phyloP scores from a whole-genome alignment of 176 grass and related monocot genomes.

The Alloteropsis semialata region DNA sequence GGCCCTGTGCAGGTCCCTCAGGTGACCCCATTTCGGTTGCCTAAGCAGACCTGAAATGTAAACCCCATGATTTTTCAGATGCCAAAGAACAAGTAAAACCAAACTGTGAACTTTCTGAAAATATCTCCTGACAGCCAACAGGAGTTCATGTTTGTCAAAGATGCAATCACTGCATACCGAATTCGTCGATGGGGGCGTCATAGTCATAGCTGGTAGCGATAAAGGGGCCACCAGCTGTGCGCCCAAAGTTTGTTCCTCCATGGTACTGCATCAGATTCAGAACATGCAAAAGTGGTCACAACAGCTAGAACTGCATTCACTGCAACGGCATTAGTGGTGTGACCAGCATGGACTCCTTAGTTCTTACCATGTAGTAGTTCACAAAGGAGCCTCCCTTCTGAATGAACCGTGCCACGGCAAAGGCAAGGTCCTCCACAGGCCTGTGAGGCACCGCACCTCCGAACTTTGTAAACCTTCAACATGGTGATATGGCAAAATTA shows the following conservation, averaged over 20 bases:
- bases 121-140: not conserved
- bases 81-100: not conserved
- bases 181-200: constrained; percentile 94
- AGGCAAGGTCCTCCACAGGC: constrained; percentile 85
- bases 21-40: constrained; percentile 94
- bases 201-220: constrained; percentile 95
- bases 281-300: constrained; percentile 43
- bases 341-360: not conserved
- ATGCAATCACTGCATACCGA: constrained; percentile 49
- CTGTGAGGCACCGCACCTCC: constrained; percentile 72
- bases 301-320: constrained; percentile 35
- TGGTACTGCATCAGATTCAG: constrained; percentile 64
- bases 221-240: constrained; percentile 87
- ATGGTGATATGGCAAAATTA: not conserved
- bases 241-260: constrained; percentile 94
- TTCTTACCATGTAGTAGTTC: constrained; percentile 93
- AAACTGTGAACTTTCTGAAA: not conserved
- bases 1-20: constrained; percentile 88
- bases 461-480: constrained; percentile 76
- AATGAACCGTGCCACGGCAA: constrained; percentile 78
- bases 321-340: constrained; percentile 19
- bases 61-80: constrained; percentile 4
- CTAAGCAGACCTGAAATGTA: constrained; percentile 61
- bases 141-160: constrained; percentile 26
- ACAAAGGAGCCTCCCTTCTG: constrained; percentile 92